phyloP scores from a whole-genome alignment of 805 yeast genomes.

The Hanseniaspora guilliermondii region DNA sequence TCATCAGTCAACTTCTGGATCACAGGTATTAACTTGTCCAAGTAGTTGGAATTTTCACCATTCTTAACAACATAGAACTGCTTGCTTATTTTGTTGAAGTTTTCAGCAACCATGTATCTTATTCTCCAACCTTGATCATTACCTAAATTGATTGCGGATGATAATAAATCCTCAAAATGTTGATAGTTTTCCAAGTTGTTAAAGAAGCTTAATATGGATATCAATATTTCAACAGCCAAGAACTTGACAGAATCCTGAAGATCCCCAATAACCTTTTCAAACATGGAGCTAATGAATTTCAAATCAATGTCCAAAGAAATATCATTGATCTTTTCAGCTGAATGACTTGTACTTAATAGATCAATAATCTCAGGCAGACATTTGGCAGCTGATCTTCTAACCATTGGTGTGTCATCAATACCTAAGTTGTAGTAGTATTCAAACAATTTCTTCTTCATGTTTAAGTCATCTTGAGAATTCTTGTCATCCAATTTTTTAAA shows the following conservation, averaged over 20 bases:
- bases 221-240: constrained; percentile 73
- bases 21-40: constrained; percentile 38
- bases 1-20: constrained; percentile 73
- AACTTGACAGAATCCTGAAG: constrained; percentile 92
- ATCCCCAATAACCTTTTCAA: constrained; percentile 62
- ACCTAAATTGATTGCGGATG: constrained; percentile 56
- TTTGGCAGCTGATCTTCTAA: constrained; percentile 84
- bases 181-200: constrained; percentile 43
- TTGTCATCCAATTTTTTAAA: constrained; percentile 44
- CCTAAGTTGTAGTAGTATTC: constrained; percentile 57
- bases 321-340: constrained; percentile 27
- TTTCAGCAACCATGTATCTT: constrained; percentile 94
- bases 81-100: constrained; percentile 60
- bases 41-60: constrained; percentile 35
- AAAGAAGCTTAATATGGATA: constrained; percentile 64
- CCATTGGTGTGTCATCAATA: constrained; percentile 94
- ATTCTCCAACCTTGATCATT: constrained; percentile 96
- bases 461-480: constrained; percentile 20
- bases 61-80: constrained; percentile 41
- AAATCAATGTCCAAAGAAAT: constrained; percentile 48
- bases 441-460: constrained; percentile 45
- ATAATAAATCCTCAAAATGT: constrained; percentile 51
- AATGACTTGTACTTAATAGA: constrained; percentile 31
- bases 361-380: constrained; percentile 66
- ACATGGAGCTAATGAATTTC: constrained; percentile 72